Percentiles rank a stretch among this genome's conserved stretches.
Conservation (phyloP, 345 rosid species). For the Eutrema heterophyllum region DNA sequence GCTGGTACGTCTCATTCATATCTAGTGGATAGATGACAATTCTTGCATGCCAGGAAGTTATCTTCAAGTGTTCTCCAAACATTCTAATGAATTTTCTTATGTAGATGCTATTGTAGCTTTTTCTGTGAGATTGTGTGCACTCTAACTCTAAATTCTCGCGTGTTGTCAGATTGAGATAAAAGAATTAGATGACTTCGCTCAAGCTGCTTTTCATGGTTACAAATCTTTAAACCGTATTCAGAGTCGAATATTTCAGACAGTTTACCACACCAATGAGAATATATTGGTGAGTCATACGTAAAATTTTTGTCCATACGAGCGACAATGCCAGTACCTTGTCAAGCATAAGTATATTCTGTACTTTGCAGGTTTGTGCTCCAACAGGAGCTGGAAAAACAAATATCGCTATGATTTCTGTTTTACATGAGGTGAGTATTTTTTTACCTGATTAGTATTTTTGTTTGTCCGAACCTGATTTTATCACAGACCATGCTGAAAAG, state of each 20-base stretch:
- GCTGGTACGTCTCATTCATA: slow-evolving; percentile 56
- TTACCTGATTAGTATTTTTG: slow-evolving; percentile 14
- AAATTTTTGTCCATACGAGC: neutral
- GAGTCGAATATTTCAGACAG: slow-evolving; percentile 88
- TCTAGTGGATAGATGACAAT: neutral
- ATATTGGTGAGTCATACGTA: slow-evolving; percentile 63
- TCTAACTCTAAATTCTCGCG: slow-evolving; percentile 12
- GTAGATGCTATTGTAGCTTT: slow-evolving; percentile 1
- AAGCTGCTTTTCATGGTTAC: slow-evolving; percentile 96
- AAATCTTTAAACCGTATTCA: slow-evolving; percentile 89
- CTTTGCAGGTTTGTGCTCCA: slow-evolving; percentile 96
- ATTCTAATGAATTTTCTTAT: neutral
- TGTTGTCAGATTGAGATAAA: slow-evolving; percentile 78
- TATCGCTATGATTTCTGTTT: slow-evolving; percentile 90
- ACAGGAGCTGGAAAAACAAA: slow-evolving; percentile 99
- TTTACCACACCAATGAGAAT: slow-evolving; percentile 86
- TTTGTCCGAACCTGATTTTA: neutral
- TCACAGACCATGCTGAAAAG: slow-evolving; percentile 3
- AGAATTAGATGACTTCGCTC: slow-evolving; percentile 91
- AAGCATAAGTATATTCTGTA: slow-evolving; percentile 26
- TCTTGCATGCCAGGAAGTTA: neutral
- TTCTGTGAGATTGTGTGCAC: slow-evolving; percentile 15
- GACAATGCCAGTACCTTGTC: slow-evolving; percentile 1
- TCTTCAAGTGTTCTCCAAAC: slow-evolving; percentile 9
- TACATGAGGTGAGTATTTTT: slow-evolving; percentile 64